phyloP scores from a whole-genome alignment of 2,329 filamentous ascomycete genomes.

The Aspergillus arachidicola region DNA sequence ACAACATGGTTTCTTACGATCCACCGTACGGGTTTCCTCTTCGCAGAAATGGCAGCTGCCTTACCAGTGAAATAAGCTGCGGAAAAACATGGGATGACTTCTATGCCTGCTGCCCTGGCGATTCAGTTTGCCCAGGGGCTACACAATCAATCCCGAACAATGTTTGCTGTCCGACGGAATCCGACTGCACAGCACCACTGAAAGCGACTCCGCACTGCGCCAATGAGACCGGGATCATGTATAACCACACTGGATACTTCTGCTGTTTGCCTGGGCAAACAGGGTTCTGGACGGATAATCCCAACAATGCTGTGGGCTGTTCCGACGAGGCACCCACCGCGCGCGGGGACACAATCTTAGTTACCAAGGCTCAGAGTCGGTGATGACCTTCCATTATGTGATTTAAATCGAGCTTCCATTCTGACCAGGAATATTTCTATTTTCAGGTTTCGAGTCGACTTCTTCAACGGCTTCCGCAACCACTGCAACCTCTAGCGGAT shows the following conservation, averaged over 20 bases:
- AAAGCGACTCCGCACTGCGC: conserved; percentile 25
- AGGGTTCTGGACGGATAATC: conserved; percentile 15
- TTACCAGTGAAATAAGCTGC: conserved; percentile 21
- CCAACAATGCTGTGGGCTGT: conserved; percentile 17
- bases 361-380: background rate
- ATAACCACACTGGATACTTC: conserved; percentile 25
- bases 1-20: background rate
- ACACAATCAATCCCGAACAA: conserved; percentile 9
- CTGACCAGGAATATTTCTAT: background rate
- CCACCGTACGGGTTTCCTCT: conserved; percentile 22
- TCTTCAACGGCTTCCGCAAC: background rate
- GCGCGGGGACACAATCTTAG: conserved; percentile 3
- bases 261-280: conserved; percentile 21
- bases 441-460: background rate
- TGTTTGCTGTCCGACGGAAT: conserved; percentile 21
- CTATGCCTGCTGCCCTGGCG: conserved; percentile 21
- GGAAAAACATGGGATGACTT: conserved; percentile 23
- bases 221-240: conserved; percentile 25
- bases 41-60: conserved; percentile 24
- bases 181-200: conserved; percentile 19
- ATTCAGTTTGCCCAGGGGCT: conserved; percentile 17
- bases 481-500: background rate
- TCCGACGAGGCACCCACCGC: conserved; percentile 11
- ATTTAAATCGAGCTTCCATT: background rate
- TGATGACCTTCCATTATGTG: background rate